Evolutionary conservation across 2,329 filamentous ascomycete species (phyloP), one percentile per base, ranked within the genome.

Genomic region (Beauveria sp.): DNA sequence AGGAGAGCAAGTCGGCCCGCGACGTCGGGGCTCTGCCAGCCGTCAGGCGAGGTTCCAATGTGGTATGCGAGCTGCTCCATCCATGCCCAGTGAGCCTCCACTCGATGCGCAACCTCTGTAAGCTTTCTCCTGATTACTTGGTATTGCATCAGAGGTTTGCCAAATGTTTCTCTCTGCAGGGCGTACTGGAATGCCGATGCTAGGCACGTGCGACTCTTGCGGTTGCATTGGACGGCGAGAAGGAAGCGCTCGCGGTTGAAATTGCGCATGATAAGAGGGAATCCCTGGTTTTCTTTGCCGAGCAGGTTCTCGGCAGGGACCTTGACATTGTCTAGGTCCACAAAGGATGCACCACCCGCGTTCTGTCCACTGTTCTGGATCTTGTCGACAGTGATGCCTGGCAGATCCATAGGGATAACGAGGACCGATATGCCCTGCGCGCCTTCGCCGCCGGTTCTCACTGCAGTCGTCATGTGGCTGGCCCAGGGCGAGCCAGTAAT

Each of bases 321-420:
- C 18, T 72, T 66, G 3, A 86, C 83, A 62, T 84, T 74, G 51
- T 85, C 82, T 22, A 86, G 74, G 22, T 80, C 78, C 54, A 86
- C 77, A 64, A 80, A 84, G 0, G 80, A 82, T 5, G 81, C 76
- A 69, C 85, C 85, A 46, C 85, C 86, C 5, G 84, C 85, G 66
- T 85, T 83, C n/a, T 88, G 84, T 3, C 87, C 87, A 28, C 81
- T 85, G 70, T 89, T 89, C 58, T 80, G 72, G 71, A 89, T 87
- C 56, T 76, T 79, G 22, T 82, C 76, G 56, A 76, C 76, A 1
- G 76, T 74, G 7, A 87, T 73, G n/a, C 84, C 84, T 2, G 76
- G 72, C 0, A 73, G 69, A 48, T 76, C 70, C 34, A 82, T 73
- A 0, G 83, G 79, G 26, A 87, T 83, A 3, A 87, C 80, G 1